Evolutionary conservation across 148 eudicot species (phyloP).

Genomic region (Talinum fruticosum): DNA sequence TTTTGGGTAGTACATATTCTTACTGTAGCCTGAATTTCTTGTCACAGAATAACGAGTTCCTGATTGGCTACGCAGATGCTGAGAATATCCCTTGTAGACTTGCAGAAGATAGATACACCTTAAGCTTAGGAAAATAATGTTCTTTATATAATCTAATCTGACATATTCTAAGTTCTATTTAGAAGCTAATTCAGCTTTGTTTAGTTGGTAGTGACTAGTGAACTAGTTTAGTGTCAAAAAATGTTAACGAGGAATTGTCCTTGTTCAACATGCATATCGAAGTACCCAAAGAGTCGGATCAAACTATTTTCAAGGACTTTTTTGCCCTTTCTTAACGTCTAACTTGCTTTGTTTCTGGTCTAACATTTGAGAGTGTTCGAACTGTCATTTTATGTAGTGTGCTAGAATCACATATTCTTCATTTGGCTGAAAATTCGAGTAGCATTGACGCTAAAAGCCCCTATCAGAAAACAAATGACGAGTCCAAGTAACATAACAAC

Average conservation of each 20-base stretch:
- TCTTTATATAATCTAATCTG: not conserved
- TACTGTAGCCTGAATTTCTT: not conserved
- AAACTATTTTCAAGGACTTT: not conserved
- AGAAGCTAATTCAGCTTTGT: not conserved
- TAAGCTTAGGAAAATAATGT: not conserved
- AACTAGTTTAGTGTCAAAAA: not conserved
- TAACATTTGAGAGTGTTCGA: not conserved
- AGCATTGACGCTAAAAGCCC: not conserved
- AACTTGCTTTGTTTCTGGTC: not conserved
- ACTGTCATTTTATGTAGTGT: not conserved
- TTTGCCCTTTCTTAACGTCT: not conserved
- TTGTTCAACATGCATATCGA: too few species aligned
- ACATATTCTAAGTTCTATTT: not conserved
- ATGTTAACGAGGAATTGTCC: too few species aligned
- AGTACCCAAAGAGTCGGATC: too few species aligned
- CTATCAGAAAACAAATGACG: not conserved
- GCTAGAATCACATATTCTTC: not conserved
- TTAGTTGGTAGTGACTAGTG: not conserved
- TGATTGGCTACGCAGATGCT: conserved; percentile 13
- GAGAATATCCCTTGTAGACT: not conserved
- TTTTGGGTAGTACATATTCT: conserved; percentile 21
- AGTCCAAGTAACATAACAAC: not conserved
- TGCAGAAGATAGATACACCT: not conserved
- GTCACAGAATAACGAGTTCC: conserved; percentile 2
- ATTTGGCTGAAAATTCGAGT: not conserved